Base-by-base conservation (phyloP, 2,329 filamentous ascomycete genomes). In the Scytalidium sp. region DNA sequence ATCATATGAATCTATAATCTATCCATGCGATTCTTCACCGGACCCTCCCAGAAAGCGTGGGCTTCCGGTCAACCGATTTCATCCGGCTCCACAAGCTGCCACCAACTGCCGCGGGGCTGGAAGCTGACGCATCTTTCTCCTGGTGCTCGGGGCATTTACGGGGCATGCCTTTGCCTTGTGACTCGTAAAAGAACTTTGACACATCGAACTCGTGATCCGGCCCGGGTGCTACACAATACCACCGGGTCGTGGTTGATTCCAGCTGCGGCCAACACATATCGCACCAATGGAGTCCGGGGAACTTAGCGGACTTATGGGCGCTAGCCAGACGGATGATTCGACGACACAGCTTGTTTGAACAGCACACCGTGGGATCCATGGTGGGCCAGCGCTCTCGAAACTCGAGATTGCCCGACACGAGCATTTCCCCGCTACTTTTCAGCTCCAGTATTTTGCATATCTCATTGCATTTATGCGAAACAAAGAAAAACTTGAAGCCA, bases 401-500 rank as follows among this genome's bases (percentile, higher is more conserved):
- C 23, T 52, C 41, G 20, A 56, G 60, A 0, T 45, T 51, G 17
- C 55, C 57, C 1, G 54, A 40, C 2, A 45, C 29, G 25, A 67
- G 50, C 55, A 60, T 63, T 1, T 40, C 42, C 0, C 43, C 40
- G 21, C 46, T 60, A 45, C 61, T 67, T 52, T 56, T 52, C 5
- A 71, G 63, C 10, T 49, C 50, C 1, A 71, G 58, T 19, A 56
- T 56, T 2, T 22, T 17, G 56, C 68, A 70, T 25, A 70, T 50
- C 1, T 48, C 32, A 45, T 68, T 70, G 57, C 69, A 71, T 3
- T 46, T 43, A 47, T 71, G 69, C 0, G 62, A 59, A 1, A 61
- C 49, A 40, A 71, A 71, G 57, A 71, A 71, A 46, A 68, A 67
- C 50, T 68, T 69, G 61, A 71, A 67, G 1, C 69, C 69, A 6